Percentiles rank a stretch among this genome's conserved stretches.
These are phyloP conservation scores for Beauveria asiatica DNA, from an alignment of 2,329 filamentous ascomycete genomes.

Conservation along the genomic window DNA sequence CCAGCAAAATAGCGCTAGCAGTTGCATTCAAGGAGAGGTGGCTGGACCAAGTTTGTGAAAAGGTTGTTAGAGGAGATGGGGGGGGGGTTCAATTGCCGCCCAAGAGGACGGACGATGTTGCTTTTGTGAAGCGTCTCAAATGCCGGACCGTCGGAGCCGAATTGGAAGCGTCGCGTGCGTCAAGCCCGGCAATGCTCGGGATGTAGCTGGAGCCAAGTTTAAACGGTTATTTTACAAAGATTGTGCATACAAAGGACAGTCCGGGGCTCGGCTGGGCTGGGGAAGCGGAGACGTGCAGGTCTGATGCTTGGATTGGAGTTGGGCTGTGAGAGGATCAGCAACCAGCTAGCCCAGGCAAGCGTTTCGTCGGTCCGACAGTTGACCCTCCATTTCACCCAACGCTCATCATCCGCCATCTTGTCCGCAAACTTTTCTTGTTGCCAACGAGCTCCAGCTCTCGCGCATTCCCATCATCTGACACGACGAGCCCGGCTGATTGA, in stretches of 20 bases:
- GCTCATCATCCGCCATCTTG: not conserved
- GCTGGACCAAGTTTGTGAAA: not conserved
- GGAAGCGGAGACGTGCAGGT: not conserved
- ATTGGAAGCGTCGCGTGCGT: not conserved
- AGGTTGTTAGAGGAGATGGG: not conserved
- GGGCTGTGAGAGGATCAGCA: too few species aligned
- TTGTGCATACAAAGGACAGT: not conserved
- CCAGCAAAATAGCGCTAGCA: not conserved
- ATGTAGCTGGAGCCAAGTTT: too few species aligned
- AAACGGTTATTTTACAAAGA: too few species aligned
- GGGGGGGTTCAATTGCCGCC: conserved; percentile 4
- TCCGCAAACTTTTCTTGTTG: not conserved
- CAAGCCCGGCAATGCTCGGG: not conserved
- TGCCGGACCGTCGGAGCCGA: not conserved
- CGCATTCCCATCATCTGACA: too few species aligned
- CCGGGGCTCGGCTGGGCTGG: not conserved
- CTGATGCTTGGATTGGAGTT: not conserved
- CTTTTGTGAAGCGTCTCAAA: not conserved
- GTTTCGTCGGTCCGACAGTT: too few species aligned
- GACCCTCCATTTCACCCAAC: too few species aligned
- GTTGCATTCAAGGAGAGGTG: not conserved
- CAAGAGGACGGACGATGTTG: not conserved
- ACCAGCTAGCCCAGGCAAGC: too few species aligned
- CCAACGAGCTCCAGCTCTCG: not conserved
- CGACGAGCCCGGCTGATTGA: not conserved